phyloP scores from a whole-genome alignment of 768 basidiomycete genomes.

The Hortiboletus flavorubellus region DNA sequence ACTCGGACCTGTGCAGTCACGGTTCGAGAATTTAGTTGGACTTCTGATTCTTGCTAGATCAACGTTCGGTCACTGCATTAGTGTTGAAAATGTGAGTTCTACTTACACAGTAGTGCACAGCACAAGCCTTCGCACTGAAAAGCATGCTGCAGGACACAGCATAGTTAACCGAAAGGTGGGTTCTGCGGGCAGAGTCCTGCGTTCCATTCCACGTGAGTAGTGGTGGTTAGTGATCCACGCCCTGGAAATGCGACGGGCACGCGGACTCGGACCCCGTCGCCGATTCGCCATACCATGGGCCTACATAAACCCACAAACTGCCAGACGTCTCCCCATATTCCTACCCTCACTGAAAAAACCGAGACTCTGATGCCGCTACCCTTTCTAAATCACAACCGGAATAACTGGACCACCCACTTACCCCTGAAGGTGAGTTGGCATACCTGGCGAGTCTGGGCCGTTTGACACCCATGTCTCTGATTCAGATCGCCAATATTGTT shows the following conservation, averaged over 20 bases:
- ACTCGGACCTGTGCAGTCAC: slow-evolving; percentile 1
- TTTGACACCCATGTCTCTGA: slow-evolving; percentile 5
- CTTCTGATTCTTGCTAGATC: slow-evolving; percentile 8
- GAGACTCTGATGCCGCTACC: slow-evolving; percentile 23
- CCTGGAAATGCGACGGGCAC: slow-evolving; percentile 26
- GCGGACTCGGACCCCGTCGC: slow-evolving; percentile 12
- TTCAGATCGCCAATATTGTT: slow-evolving; percentile 51
- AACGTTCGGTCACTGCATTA: slow-evolving; percentile 1
- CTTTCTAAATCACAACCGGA: slow-evolving; percentile 23
- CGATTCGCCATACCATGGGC: slow-evolving; percentile 4
- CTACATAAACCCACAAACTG: slow-evolving; percentile 25
- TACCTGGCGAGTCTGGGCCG: background rate
- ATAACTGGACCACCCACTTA: slow-evolving; percentile 46
- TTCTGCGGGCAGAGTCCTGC: background rate
- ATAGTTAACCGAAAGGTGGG: background rate
- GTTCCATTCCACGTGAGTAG: slow-evolving; percentile 21
- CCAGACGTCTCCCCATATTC: slow-evolving; percentile 11
- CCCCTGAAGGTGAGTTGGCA: slow-evolving; percentile 47
- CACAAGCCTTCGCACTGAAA: slow-evolving; percentile 4
- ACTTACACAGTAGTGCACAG: background rate
- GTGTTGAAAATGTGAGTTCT: background rate
- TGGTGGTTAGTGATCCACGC: slow-evolving; percentile 17
- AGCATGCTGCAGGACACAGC: slow-evolving; percentile 9
- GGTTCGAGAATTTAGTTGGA: background rate
- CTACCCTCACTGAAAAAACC: slow-evolving; percentile 4